Evolutionary conservation across 2,329 filamentous ascomycete species (phyloP), one percentile per base, ranked within the genome.

Genomic region (Echinosphaeria canescens): DNA sequence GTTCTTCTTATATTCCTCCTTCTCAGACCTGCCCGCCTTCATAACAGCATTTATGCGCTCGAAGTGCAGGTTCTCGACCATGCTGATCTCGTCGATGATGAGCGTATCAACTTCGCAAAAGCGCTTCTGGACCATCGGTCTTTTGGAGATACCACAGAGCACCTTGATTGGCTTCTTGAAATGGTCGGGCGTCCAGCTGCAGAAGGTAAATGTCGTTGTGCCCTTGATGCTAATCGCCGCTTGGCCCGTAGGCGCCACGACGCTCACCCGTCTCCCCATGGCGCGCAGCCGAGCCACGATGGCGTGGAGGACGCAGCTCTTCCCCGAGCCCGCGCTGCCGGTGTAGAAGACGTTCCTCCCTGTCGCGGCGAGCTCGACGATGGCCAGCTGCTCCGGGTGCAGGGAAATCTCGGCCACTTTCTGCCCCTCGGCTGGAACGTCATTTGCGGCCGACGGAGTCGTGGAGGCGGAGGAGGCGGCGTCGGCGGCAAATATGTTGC

Each of bases 81-180:
- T 75, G 33, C 59, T 67, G 30, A 75, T 62, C 41, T 75, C 70
- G 34, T 75, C 68, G 11, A 75, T 63, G 14, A 75, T 53, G 2
- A 75, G 48, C 1, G 69, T 57, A 26, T 72, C 50, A 0, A 58
- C 64, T 0, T 40, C 17, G 0, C 13, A 36, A 2, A 67, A 41
- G 1, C 56, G 47, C 2, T 33, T 41, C 18, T 39, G 41, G n/a
- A n/a, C n/a, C n/a, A n/a, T n/a, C n/a, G n/a, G n/a, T n/a, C n/a
- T n/a, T n/a, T n/a, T n/a, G n/a, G n/a, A n/a, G n/a, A n/a, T n/a
- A n/a, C n/a, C n/a, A n/a, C n/a, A n/a, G 13, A 62, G 30, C 1
- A 43, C 31, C 0, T 47, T 27, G 1, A 64, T 34, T 0, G 48
- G 33, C 19, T 42, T 43, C 29, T 57, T 59, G 34, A 56, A 49